phyloP scores from a whole-genome alignment of 169 alveolate species.

The Plasmodium knowlesi region DNA sequence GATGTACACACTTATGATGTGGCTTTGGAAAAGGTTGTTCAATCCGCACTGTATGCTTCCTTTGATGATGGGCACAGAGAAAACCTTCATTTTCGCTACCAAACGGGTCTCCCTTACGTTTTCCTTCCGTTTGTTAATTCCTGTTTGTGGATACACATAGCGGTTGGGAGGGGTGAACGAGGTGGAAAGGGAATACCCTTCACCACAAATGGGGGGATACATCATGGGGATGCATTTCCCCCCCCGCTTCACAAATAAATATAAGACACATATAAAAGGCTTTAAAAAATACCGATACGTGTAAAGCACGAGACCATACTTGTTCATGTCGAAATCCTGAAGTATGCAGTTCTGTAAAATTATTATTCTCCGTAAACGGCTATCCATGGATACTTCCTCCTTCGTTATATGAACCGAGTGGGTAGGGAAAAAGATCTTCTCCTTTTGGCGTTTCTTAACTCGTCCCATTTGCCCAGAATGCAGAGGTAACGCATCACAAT shows the following conservation, averaged over 20 bases:
- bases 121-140: background rate
- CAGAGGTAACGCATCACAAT: background rate
- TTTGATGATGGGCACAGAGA: constrained; percentile 16
- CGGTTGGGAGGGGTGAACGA: background rate
- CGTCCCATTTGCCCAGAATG: background rate
- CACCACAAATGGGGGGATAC: background rate
- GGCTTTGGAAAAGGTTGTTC: constrained; percentile 13
- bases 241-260: background rate
- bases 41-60: constrained; percentile 29
- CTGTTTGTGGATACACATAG: background rate
- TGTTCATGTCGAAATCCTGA: constrained; percentile 55
- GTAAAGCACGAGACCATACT: constrained; percentile 21
- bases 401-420: background rate
- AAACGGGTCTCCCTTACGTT: background rate
- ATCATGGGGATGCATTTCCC: background rate
- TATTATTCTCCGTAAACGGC: background rate
- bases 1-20: background rate
- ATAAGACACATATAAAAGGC: constrained; percentile 12
- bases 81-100: background rate
- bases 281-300: constrained; percentile 28
- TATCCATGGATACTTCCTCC: background rate
- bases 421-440: background rate
- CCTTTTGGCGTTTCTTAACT: background rate
- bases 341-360: constrained; percentile 15
- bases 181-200: background rate